phyloP scores from a whole-genome alignment of 441 rosid species.

The Sinapis alba region DNA sequence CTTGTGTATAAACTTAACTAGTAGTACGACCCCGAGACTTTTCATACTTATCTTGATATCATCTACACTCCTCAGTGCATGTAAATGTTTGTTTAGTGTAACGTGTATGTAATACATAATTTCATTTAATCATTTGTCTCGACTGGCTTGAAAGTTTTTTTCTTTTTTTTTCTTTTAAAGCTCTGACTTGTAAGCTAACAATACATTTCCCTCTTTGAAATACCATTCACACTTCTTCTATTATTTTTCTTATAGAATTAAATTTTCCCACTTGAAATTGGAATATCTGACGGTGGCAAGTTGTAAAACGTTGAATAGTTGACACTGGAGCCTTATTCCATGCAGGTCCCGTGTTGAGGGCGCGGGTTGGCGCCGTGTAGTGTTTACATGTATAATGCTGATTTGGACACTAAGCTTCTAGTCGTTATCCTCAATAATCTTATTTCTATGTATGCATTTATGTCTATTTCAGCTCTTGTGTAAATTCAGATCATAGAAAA shows the following conservation, averaged over 20 bases:
- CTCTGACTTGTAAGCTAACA: slow-evolving; percentile 19
- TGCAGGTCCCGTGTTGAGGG: slow-evolving; percentile 23
- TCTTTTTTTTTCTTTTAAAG: background rate
- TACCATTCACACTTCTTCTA: slow-evolving; percentile 23
- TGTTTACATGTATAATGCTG: background rate
- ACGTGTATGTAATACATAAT: background rate
- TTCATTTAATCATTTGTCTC: background rate
- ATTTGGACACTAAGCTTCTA: slow-evolving; percentile 3
- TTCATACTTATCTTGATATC: slow-evolving; percentile 13
- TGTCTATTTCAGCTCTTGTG: background rate
- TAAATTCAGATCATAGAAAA: background rate
- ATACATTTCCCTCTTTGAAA: background rate
- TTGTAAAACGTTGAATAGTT: slow-evolving; percentile 11
- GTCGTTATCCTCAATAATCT: background rate
- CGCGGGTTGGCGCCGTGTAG: background rate
- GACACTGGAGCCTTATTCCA: background rate
- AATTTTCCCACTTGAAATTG: slow-evolving; percentile 6
- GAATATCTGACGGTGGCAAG: slow-evolving; percentile 18
- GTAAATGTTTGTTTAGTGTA: slow-evolving; percentile 2
- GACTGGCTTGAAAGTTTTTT: background rate
- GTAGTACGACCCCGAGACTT: slow-evolving; percentile 10
- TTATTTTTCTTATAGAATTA: background rate
- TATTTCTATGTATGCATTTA: background rate
- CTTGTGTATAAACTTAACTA: slow-evolving; percentile 6
- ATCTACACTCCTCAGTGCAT: slow-evolving; percentile 3